Percentiles rank a stretch among this genome's conserved stretches.
Evolutionary conservation across 805 yeast genomes (phyloP).

Genomic region (Nakazawaea laoshanensis): DNA sequence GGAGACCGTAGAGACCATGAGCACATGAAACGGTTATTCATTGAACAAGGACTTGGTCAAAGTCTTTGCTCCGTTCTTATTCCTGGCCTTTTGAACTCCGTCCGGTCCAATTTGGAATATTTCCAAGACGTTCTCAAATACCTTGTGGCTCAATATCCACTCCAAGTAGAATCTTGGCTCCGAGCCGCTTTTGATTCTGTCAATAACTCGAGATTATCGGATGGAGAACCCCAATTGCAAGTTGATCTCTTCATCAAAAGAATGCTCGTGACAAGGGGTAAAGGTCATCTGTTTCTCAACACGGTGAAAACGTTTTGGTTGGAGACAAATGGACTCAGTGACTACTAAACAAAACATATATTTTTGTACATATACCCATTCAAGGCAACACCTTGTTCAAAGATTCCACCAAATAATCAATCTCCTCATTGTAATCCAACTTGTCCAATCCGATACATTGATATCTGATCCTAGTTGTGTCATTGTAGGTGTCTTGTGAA

Average conservation of each 20-base stretch:
- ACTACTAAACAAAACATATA: conserved; percentile 18
- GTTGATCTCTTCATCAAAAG: conserved; percentile 44
- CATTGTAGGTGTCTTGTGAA: conserved; percentile 77
- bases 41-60: conserved; percentile 21
- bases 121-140: conserved; percentile 42
- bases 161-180: conserved; percentile 43
- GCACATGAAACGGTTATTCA: conserved; percentile 17
- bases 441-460: conserved; percentile 47
- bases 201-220: conserved; percentile 16
- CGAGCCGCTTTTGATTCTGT: conserved; percentile 19
- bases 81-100: conserved; percentile 37
- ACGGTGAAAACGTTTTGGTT: conserved; percentile 61
- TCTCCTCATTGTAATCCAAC: conserved; percentile 51
- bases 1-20: conserved; percentile 34
- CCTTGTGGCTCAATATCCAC: conserved; percentile 25
- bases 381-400: conserved; percentile 27
- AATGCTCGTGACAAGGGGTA: conserved; percentile 56
- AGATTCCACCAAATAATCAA: conserved; percentile 43
- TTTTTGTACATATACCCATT: conserved; percentile 1
- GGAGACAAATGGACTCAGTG: conserved; percentile 44
- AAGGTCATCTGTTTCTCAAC: conserved; percentile 35
- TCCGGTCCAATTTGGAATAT: conserved; percentile 52
- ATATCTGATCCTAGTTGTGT: conserved; percentile 66
- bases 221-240: conserved; percentile 17
- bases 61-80: conserved; percentile 26